Conservation (phyloP, 257 asterid species). For the Plantago ovata region DNA sequence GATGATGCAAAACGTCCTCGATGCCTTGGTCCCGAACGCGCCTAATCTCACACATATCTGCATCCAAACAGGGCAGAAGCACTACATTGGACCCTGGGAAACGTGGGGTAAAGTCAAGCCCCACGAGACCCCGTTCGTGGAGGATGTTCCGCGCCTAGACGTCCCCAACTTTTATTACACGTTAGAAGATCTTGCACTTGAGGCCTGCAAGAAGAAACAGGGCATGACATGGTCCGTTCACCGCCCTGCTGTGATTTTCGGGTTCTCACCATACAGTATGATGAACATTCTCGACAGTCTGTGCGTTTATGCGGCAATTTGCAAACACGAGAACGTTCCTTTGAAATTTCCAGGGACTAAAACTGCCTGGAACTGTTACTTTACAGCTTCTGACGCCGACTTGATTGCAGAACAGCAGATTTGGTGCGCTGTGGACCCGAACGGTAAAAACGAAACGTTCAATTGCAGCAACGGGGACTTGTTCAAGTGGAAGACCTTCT, state of each 20-base stretch:
- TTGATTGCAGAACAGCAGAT: slow-evolving; percentile 39
- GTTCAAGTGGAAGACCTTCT: slow-evolving; percentile 35
- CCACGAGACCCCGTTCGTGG: slow-evolving; percentile 33
- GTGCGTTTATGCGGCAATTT: slow-evolving; percentile 30
- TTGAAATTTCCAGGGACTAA: slow-evolving; percentile 25
- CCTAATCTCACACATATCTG: slow-evolving; percentile 27
- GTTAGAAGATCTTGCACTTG: slow-evolving; percentile 26
- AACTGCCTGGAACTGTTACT: slow-evolving; percentile 34
- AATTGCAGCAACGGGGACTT: slow-evolving; percentile 34
- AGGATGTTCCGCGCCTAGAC: slow-evolving; percentile 26
- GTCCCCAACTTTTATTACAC: slow-evolving; percentile 32
- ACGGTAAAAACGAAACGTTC: slow-evolving; percentile 31
- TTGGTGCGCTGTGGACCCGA: slow-evolving; percentile 32
- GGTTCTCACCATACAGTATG: slow-evolving; percentile 32
- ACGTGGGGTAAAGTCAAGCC: slow-evolving; percentile 26
- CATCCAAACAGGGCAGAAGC: slow-evolving; percentile 36
- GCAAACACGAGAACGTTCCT: slow-evolving; percentile 27
- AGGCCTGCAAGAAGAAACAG: slow-evolving; percentile 8
- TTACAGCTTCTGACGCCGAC: slow-evolving; percentile 24
- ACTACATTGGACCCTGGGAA: slow-evolving; percentile 37
- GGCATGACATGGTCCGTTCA: slow-evolving; percentile 34
- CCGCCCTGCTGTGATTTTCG: slow-evolving; percentile 32
- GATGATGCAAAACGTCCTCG: slow-evolving; percentile 30
- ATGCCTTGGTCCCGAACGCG: slow-evolving; percentile 26
- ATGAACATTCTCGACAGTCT: slow-evolving; percentile 25